Base-by-base conservation (phyloP, 129 eudicot genomes). In the Apium graveolens region DNA sequence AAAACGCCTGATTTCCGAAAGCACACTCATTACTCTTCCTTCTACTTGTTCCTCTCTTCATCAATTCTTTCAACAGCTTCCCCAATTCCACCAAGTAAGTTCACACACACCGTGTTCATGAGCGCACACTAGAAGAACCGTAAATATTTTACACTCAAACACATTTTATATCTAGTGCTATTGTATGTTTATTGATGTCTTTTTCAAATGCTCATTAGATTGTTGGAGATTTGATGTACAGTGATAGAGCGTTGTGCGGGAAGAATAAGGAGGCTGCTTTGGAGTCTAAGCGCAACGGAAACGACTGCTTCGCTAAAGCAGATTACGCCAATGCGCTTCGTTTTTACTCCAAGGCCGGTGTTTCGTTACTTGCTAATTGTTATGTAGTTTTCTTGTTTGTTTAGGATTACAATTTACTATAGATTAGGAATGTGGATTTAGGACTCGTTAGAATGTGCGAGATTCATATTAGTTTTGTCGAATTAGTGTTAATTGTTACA, bases 201-300 rank as follows among this genome's bases (percentile, higher is more conserved):
- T 13, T 21, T 44, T 55, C 12, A 0, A 0, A 34, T 0, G 5
- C 2, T 31, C 13, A 39, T 37, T 87, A 94, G 97, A 81, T 88
- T 82, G 78, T 94, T 63, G 68, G 86, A 53, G 93, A 94, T 78
- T 87, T 94, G 84, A 85, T 91, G 48, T 83, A 74, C 84, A 81
- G 80, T 35, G 86, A 87, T 37, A 81, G 83, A 81, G 88, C 87
- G 3, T 77, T 91, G 63, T 91, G 88, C 70, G 74, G 85, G 37
- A 94, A 94, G 89, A 86, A 87, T 82, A 86, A 87, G 81, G 87
- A 87, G 20, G 82, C 88, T 78, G 97, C 98, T 82, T 65, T 90
- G 83, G 93, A 90, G 76, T 80, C 82, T 16, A 91, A 88, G 84
- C 78, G 79, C 62, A 90, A 81, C 73, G 98, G 98, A 78, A 94